phyloP scores from a whole-genome alignment of 2,329 filamentous ascomycete species.

The Botryotinia convoluta region DNA sequence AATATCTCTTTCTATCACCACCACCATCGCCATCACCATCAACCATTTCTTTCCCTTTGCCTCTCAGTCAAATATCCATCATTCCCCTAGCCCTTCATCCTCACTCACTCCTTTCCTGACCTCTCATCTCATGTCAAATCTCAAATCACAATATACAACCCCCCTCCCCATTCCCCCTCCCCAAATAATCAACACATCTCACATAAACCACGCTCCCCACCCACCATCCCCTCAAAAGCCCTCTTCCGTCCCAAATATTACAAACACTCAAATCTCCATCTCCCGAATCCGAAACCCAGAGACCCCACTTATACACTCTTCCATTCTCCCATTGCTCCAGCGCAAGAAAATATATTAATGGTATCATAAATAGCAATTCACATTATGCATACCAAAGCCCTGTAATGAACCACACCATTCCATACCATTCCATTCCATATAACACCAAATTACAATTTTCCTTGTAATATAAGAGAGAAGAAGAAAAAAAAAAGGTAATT shows the following conservation, averaged over 20 bases:
- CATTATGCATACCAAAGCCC: constrained; percentile 9
- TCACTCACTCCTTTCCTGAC: too few species aligned
- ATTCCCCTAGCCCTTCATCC: too few species aligned
- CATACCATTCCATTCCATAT: not conserved
- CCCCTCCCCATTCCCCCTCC: too few species aligned
- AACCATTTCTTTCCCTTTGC: not conserved
- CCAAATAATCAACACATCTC: not conserved
- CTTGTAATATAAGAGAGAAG: not conserved
- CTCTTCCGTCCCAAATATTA: not conserved
- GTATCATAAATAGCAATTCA: constrained; percentile 13
- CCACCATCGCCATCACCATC: not conserved
- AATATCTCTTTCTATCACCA: not conserved
- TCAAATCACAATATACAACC: too few species aligned
- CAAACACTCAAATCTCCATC: not conserved
- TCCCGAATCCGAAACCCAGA: not conserved
- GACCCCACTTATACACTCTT: not conserved
- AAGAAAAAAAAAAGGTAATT: not conserved
- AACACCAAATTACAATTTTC: not conserved
- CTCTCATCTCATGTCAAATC: too few species aligned
- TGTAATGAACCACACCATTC: not conserved
- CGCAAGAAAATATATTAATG: not conserved
- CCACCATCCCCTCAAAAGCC: not conserved
- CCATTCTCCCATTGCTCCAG: not conserved
- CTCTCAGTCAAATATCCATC: too few species aligned
- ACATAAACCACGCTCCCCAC: not conserved